Evolutionary conservation across 441 rosid species (phyloP).

Genomic region (Geranium incanum): DNA sequence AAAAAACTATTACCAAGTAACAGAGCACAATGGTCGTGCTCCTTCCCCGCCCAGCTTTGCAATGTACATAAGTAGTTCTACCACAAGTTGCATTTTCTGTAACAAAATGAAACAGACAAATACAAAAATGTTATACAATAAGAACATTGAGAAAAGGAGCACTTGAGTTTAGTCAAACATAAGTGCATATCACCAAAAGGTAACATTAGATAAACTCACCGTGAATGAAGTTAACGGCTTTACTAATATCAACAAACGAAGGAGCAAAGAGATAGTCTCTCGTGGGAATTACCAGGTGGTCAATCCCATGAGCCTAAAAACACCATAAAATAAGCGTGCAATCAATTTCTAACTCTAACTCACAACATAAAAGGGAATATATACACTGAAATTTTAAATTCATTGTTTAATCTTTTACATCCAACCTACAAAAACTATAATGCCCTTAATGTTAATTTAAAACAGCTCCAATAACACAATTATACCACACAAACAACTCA

Average conservation of each 20-base stretch:
- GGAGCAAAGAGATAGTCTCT: constrained; percentile 85
- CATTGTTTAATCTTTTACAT: not conserved
- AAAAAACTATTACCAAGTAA: constrained; percentile 47
- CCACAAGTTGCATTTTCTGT: constrained; percentile 52
- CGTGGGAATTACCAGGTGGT: constrained; percentile 72
- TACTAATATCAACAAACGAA: constrained; percentile 43
- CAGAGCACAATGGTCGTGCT: constrained; percentile 78
- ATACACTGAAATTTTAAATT: too few relatives aligned
- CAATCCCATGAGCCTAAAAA: constrained; percentile 58
- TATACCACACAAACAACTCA: constrained; percentile 19
- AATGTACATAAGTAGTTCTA: constrained; percentile 68
- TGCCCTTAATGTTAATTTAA: not conserved
- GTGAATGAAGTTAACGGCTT: constrained; percentile 69
- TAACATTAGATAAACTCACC: constrained; percentile 31
- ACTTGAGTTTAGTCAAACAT: not conserved
- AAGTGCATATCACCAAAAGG: not conserved
- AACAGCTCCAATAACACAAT: constrained; percentile 41
- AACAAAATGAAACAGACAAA: constrained; percentile 10
- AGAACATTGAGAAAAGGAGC: not conserved
- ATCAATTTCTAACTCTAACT: not conserved
- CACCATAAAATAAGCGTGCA: not conserved
- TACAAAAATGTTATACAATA: not conserved
- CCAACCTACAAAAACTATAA: not conserved
- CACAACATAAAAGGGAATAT: not conserved
- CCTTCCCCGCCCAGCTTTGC: constrained; percentile 85